Evolutionary conservation across 179 eudicot species (phyloP), one percentile per base, ranked within the genome.

Genomic region (Nepenthes alata): DNA sequence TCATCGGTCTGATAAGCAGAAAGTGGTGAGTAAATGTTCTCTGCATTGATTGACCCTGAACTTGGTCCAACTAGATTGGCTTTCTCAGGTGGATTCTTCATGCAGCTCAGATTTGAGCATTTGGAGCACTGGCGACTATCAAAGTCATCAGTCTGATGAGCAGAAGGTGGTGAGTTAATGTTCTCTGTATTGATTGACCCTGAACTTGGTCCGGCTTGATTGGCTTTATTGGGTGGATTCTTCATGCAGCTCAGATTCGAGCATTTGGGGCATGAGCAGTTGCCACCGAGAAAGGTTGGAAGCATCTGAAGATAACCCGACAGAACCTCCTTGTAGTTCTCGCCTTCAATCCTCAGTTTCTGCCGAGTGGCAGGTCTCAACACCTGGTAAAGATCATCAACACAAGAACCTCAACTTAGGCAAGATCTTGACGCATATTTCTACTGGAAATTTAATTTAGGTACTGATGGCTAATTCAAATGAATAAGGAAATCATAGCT

Each of bases 231-330:
- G 13, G 57, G 48, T 4, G 6, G 6, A 51, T 16, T 13, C 8
- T 50, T 54, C 48, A 14, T 13, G 54, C 11, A 55, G 2, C 9
- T 53, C 13, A 13, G 7, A 9, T 59, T 60, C 41, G 73, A 57
- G 57, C 90, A 84, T 63, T 66, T 81, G 16, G 71, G 60, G 71
- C 91, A 85, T 2, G 71, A 60, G 71, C 87, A 85, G 4, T 74
- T 69, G 47, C 87, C 87, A n/a, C 85, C 91, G 3, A 85, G 82
- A 66, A 76, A 80, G 14, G 78, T 60, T 15, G 91, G 91, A 53
- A 76, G 63, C 38, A 65, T 49, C 65, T 76, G 56, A 54, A 85
- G 75, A 69, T 58, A 72, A 63, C 75, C 75, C 34, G 75, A 72
- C 5, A 85, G 72, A 57, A 70, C 59, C 64, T 67, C 64, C 45